Percentiles rank a stretch among this genome's conserved stretches.
phyloP scores from a whole-genome alignment of 768 basidiomycete species.

The Lactifluus rugatus region DNA sequence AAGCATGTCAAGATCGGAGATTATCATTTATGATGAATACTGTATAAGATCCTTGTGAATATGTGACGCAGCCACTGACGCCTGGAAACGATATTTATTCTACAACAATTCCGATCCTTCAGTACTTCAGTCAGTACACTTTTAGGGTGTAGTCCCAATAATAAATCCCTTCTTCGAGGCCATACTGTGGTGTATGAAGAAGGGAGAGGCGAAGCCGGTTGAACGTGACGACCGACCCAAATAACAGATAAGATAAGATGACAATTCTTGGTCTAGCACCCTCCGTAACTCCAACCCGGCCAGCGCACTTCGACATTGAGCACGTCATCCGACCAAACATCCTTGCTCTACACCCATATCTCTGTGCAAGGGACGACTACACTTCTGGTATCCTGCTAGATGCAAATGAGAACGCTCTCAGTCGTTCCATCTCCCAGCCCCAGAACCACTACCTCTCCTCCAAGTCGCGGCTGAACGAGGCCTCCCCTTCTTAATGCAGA shows the following conservation, averaged over 20 bases:
- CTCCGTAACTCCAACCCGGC: slow-evolving; percentile 36
- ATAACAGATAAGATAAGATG: slow-evolving; percentile 33
- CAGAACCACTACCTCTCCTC: slow-evolving; percentile 11
- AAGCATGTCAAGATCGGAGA: too few species aligned
- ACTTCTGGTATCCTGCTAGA: slow-evolving; percentile 85
- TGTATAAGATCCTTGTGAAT: too few species aligned
- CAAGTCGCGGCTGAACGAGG: slow-evolving; percentile 14
- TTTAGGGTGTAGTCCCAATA: too few species aligned
- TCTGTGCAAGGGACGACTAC: slow-evolving; percentile 96
- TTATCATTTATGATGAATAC: too few species aligned
- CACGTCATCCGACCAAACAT: slow-evolving; percentile 88
- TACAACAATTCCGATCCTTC: too few species aligned
- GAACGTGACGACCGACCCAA: too few species aligned
- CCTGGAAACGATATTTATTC: too few species aligned
- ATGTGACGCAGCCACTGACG: too few species aligned
- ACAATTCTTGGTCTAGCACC: slow-evolving; percentile 52
- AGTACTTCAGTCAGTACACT: too few species aligned
- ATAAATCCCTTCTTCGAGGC: too few species aligned
- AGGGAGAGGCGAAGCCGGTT: too few species aligned
- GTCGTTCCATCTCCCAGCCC: slow-evolving; percentile 52
- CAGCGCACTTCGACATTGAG: slow-evolving; percentile 80
- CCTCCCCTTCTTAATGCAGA: slow-evolving; percentile 22
- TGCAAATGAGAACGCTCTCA: slow-evolving; percentile 95
- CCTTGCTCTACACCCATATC: slow-evolving; percentile 82
- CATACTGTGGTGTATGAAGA: too few species aligned